A percentile compares a stretch with the other conserved stretches of the same genome.
These are phyloP conservation scores for Flaveria ramosissima DNA, from an alignment of 129 eudicot genomes.

Conservation along the genomic window DNA sequence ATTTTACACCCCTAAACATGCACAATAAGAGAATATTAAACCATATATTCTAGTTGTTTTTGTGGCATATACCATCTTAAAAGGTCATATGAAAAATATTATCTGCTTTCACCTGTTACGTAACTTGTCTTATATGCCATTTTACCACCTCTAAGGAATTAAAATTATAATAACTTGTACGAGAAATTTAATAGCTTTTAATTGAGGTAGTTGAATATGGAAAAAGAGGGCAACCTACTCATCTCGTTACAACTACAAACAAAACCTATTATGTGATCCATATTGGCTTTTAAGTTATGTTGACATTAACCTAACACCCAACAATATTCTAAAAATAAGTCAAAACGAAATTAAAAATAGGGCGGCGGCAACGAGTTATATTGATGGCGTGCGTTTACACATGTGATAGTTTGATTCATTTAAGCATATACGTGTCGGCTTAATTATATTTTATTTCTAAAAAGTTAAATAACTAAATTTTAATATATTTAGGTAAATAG, in stretches of 20 bases:
- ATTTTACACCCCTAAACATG: too few species aligned
- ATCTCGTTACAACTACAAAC: conserved; percentile 12
- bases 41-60: not conserved
- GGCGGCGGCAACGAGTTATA: not conserved
- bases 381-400: not conserved
- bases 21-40: not conserved
- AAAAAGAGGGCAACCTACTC: conserved; percentile 23
- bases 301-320: conserved; percentile 33
- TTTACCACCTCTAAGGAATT: not conserved
- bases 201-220: conserved; percentile 14
- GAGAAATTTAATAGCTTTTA: conserved; percentile 10
- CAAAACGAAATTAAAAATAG: not conserved
- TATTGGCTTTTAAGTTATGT: conserved; percentile 22
- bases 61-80: too few species aligned
- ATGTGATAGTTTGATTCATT: not conserved
- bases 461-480: not conserved
- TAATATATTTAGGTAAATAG: not conserved
- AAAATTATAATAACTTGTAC: not conserved
- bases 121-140: too few species aligned
- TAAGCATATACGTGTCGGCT: not conserved
- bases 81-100: too few species aligned
- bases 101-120: too few species aligned
- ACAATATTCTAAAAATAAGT: conserved; percentile 14
- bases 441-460: not conserved
- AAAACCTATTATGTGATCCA: conserved; percentile 10